phyloP scores from a whole-genome alignment of 441 rosid genomes.

The Gossypium lobatum region DNA sequence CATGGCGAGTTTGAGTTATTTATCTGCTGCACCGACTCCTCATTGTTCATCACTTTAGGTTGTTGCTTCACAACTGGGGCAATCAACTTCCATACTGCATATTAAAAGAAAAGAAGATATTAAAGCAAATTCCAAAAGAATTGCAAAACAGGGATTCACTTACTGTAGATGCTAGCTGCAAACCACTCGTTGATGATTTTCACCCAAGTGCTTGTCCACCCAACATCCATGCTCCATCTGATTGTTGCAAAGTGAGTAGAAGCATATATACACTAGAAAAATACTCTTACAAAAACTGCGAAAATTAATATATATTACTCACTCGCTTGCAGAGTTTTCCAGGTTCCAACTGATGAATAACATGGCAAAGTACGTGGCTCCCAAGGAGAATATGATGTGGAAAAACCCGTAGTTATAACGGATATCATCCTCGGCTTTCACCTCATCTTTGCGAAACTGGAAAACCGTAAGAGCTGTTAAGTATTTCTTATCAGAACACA shows the following conservation, averaged over 20 bases:
- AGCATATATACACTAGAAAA: neutral
- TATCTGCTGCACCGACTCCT: constrained; percentile 30
- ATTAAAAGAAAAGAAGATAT: neutral
- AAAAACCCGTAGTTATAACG: constrained; percentile 76
- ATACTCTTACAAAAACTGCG: neutral
- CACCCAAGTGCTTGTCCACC: constrained; percentile 94
- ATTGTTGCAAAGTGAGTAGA: constrained; percentile 1
- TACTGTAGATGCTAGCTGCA: constrained; percentile 71
- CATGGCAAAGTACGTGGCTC: constrained; percentile 94
- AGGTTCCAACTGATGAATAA: constrained; percentile 88
- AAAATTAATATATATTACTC: constrained; percentile 15
- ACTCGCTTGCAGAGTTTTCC: constrained; percentile 47
- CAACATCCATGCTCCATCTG: constrained; percentile 92
- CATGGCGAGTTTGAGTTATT: constrained; percentile 19
- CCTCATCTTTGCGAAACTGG: constrained; percentile 61
- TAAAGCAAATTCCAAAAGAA: neutral
- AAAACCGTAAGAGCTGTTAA: neutral
- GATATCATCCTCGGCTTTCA: constrained; percentile 48
- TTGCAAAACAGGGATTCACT: constrained; percentile 20
- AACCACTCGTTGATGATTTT: constrained; percentile 88
- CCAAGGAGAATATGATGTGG: constrained; percentile 75
- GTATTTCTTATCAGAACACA: neutral
- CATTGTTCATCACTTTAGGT: constrained; percentile 39
- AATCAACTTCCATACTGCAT: constrained; percentile 79
- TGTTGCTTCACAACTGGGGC: constrained; percentile 55